Base-by-base conservation (phyloP, 768 basidiomycete species). In the Lentinula detonsa region DNA sequence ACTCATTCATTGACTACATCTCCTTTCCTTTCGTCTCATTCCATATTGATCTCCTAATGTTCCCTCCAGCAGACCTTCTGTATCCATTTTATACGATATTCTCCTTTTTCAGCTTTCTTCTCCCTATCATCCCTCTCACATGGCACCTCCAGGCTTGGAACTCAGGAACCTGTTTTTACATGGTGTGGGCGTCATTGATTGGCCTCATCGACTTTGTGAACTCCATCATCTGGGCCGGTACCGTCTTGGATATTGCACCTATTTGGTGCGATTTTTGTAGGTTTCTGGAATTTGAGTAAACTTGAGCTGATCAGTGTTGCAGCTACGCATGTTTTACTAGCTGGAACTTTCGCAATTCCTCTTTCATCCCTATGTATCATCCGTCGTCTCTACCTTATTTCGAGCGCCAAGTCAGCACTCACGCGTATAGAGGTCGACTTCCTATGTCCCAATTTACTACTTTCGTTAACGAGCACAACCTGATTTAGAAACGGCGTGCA, bases 261-360 rank as follows among this genome's bases (percentile, higher is more conserved):
- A 69, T 81, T 1, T 85, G 81, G 80, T 85, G 84, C 60, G 84
- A 85, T 57, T 83, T 85, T 18, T 69, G 84, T 85, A 10, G 8
- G 11, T 13, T 53, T 45, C 11, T 4, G 16, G 23, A 15, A 8
- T 33, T 18, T 59, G 21, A 28, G 8, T 15, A 11, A 6, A 15
- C 10, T 10, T 2, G 18, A 16, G 23, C 45, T 60, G 13, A 35
- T 39, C 28, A 21, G 18, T 46, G 4, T 31, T 46, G 10, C 31
- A 59, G 59, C 59, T 18, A 31, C 21, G 8, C 59, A 43, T 31
- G 31, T 40, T 60, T n/a, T 21, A 3, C 16, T 21, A 34, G 49
- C 45, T 5, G 37, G 35, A 28, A 33, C 8, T 28, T 31, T 52
- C 11, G 59, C 33, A 18, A 37, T 60, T 40, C 59, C 59, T 8